Base-by-base conservation (phyloP, 495 filamentous ascomycete species). In the Evernia prunastri region DNA sequence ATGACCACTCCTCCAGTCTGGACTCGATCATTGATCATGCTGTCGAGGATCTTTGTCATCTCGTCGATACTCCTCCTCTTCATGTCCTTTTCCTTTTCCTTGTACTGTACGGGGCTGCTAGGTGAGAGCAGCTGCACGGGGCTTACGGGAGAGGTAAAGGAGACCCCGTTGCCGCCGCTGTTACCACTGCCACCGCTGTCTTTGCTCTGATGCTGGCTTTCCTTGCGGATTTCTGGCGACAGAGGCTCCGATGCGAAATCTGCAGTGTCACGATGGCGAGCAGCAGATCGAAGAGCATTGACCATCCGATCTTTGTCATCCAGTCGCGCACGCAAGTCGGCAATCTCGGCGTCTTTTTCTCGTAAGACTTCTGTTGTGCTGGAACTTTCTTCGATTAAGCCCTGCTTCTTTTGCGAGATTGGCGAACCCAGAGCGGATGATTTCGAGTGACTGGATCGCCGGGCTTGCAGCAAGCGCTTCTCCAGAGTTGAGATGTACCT, bases 271-370 rank as follows among this genome's bases (percentile, higher is more conserved):
- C 94, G 83, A 65, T 96, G 94, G 42, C 92, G 82, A 23, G 91
- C 86, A 11, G 92, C 91, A 58, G 82, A 92, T n/a, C 92, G 86
- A 53, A 97, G 80, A 1, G 94, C 94, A 20, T 86, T 78, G 35
- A 97, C 79, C 95, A 97, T 98, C 20, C 87, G 84, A 71, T 96
- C 92, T 71, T 97, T 97, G 76, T 98, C 95, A 68, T 97, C 94
- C 3, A 98, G 82, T 63, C 90, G 86, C 29, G 91, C 88, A 18
- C 91, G 84, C 36, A 98, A 84, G 68, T 96, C 92, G 36, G 87
- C 85, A 69, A 98, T 97, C 73, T 98, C 94, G 61, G 88, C 85
- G 70, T 98, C 94, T 72, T 94, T 97, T 69, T 97, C 94, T 68
- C 86, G 87, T 36, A 98, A 73, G 36, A 91, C 65, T 47, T 85